phyloP scores from a whole-genome alignment of 1,139 yeast genomes.

The Yamadazyma dushanensis region DNA sequence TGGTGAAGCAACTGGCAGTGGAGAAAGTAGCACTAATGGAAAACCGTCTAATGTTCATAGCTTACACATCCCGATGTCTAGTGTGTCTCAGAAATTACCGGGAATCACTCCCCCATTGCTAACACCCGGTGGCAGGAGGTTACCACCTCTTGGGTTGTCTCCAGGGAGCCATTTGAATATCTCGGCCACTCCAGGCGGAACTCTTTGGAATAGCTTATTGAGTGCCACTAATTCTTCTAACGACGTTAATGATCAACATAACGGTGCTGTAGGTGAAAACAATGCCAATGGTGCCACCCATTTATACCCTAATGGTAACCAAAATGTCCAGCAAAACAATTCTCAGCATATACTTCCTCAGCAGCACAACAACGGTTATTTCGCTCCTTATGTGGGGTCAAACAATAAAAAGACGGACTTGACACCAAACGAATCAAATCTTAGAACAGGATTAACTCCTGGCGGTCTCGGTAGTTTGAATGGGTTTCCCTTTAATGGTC shows the following conservation, averaged over 20 bases:
- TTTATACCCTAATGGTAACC: background rate
- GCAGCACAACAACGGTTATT: background rate
- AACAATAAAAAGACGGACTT: slow-evolving; percentile 54
- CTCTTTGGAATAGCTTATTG: slow-evolving; percentile 49
- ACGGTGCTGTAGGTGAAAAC: no score
- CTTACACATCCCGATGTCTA: slow-evolving; percentile 36
- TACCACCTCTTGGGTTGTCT: slow-evolving; percentile 55
- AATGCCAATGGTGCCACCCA: background rate
- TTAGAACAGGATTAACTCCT: slow-evolving; percentile 66
- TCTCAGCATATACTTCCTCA: slow-evolving; percentile 3
- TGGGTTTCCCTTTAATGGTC: slow-evolving; percentile 32
- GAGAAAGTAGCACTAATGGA: slow-evolving; percentile 1
- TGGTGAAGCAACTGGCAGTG: background rate
- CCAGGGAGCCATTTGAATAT: slow-evolving; percentile 36
- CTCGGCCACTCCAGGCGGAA: slow-evolving; percentile 47
- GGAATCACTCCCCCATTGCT: slow-evolving; percentile 55
- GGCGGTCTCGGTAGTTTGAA: slow-evolving; percentile 27
- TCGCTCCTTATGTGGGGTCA: slow-evolving; percentile 4
- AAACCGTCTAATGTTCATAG: slow-evolving; percentile 28
- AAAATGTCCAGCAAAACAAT: slow-evolving; percentile 1
- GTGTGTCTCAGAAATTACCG: slow-evolving; percentile 28
- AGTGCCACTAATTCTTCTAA: slow-evolving; percentile 31
- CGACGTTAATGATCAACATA: slow-evolving; percentile 6
- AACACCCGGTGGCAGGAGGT: slow-evolving; percentile 61
- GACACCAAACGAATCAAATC: slow-evolving; percentile 67